Evolutionary conservation across 345 rosid species (phyloP).

Genomic region (Cochlearia excelsa): DNA sequence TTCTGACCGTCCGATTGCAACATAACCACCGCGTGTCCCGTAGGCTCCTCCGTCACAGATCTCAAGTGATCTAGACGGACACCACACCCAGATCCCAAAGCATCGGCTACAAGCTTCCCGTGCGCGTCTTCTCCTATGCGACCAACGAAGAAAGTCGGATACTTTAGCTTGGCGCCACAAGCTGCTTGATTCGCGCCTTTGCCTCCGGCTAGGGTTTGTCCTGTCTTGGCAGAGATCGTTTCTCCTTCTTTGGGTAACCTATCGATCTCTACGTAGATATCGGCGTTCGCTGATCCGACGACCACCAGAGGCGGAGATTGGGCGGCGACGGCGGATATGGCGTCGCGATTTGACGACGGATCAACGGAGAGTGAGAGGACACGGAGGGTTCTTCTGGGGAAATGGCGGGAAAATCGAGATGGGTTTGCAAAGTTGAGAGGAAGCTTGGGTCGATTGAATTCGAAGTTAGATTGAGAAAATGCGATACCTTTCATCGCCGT

Average conservation of each 20-base stretch:
- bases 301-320: constrained; percentile 63
- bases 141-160: constrained; percentile 81
- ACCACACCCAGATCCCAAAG: constrained; percentile 55
- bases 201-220: constrained; percentile 84
- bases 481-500: constrained; percentile 39
- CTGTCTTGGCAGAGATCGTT: constrained; percentile 72
- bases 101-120: constrained; percentile 65
- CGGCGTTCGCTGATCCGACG: constrained; percentile 90
- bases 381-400: constrained; percentile 25
- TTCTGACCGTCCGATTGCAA: constrained; percentile 84
- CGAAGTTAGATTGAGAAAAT: constrained; percentile 35
- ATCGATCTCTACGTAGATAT: constrained; percentile 80
- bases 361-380: constrained; percentile 42
- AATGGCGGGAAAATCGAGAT: constrained; percentile 12
- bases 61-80: constrained; percentile 58
- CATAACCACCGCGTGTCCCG: constrained; percentile 99
- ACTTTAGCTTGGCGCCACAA: constrained; percentile 64
- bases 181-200: constrained; percentile 98
- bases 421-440: constrained; percentile 22
- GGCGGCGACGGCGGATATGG: background rate
- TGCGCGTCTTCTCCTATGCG: constrained; percentile 81
- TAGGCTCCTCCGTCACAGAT: constrained; percentile 47
- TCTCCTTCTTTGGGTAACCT: constrained; percentile 74
- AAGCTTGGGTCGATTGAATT: constrained; percentile 20
- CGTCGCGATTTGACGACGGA: constrained; percentile 25